A percentile compares a stretch with the other conserved stretches of the same genome.
phyloP scores from a whole-genome alignment of 1,139 yeast species.

The Trichomonascaceae sp. region DNA sequence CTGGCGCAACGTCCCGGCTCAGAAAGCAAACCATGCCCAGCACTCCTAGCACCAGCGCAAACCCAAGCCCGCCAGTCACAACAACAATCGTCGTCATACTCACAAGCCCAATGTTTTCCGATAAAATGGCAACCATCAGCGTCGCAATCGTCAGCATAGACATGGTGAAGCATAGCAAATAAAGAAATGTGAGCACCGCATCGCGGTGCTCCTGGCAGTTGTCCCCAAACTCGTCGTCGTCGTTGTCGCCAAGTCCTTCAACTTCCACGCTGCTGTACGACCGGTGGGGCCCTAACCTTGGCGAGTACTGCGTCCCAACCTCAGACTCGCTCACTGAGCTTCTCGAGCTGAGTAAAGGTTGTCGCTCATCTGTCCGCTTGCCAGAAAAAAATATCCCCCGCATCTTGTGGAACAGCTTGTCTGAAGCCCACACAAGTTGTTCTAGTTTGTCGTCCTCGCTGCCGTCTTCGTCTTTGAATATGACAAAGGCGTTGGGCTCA shows the following conservation, averaged over 20 bases:
- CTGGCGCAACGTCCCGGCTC: conserved; percentile 25
- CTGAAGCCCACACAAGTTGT: conserved; percentile 15
- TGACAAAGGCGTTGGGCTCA: conserved; percentile 9
- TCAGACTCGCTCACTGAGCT: conserved; percentile 1
- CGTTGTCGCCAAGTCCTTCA: conserved; percentile 4
- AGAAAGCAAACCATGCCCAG: conserved; percentile 30
- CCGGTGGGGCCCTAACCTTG: conserved; percentile 11
- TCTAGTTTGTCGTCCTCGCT: conserved; percentile 28
- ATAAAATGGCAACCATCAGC: conserved; percentile 33
- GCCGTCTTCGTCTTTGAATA: conserved; percentile 16
- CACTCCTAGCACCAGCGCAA: conserved; percentile 27
- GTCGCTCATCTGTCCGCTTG: conserved; percentile 4
- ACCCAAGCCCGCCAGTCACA: conserved; percentile 22
- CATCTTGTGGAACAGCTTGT: conserved; percentile 9
- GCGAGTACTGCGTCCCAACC: conserved; percentile 13
- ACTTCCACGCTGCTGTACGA: not conserved
- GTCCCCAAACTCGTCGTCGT: not conserved
- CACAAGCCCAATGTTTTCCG: conserved; percentile 21
- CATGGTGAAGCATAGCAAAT: conserved; percentile 30
- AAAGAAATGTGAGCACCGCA: conserved; percentile 29
- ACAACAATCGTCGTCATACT: conserved; percentile 16
- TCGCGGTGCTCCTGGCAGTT: conserved; percentile 1
- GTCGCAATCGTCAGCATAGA: conserved; percentile 36
- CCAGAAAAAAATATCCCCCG: not conserved
- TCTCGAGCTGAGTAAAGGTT: conserved; percentile 4